A percentile compares a stretch with the other conserved stretches of the same genome.
These are phyloP conservation scores for Trichoderma gracile DNA, from an alignment of 2,329 filamentous ascomycete species.

Conservation along the genomic window DNA sequence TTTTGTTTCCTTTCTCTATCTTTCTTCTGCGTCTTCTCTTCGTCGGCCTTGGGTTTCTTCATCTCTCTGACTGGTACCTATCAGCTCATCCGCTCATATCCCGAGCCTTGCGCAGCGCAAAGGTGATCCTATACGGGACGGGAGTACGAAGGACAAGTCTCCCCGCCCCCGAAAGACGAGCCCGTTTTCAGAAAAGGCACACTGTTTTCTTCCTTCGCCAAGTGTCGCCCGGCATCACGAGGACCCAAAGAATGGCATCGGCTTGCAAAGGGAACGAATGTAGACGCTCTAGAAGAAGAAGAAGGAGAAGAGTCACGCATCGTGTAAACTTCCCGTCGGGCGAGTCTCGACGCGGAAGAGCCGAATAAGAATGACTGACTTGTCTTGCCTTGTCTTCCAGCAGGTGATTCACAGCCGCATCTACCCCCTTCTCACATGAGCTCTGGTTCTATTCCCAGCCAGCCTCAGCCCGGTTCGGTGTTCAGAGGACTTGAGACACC, in stretches of 20 bases:
- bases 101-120: not conserved
- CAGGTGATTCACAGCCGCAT: conserved; percentile 1
- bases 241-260: not conserved
- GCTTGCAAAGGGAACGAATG: not conserved
- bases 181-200: not conserved
- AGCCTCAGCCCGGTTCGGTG: not conserved
- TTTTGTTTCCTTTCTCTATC: not conserved
- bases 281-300: not conserved
- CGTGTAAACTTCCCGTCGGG: conserved; percentile 9
- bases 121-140: no score
- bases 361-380: not conserved
- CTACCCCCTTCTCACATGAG: not conserved
- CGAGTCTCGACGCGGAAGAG: not conserved
- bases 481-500: not conserved
- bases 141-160: no score
- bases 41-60: not conserved
- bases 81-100: not conserved
- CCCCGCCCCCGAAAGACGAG: not conserved
- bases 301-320: not conserved
- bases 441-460: not conserved
- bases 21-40: not conserved
- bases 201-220: conserved; percentile 1
- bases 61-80: not conserved
- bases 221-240: not conserved
- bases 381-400: conserved; percentile 11